Base-by-base conservation (phyloP, 768 basidiomycete genomes). In the Podaxis rugospora region DNA sequence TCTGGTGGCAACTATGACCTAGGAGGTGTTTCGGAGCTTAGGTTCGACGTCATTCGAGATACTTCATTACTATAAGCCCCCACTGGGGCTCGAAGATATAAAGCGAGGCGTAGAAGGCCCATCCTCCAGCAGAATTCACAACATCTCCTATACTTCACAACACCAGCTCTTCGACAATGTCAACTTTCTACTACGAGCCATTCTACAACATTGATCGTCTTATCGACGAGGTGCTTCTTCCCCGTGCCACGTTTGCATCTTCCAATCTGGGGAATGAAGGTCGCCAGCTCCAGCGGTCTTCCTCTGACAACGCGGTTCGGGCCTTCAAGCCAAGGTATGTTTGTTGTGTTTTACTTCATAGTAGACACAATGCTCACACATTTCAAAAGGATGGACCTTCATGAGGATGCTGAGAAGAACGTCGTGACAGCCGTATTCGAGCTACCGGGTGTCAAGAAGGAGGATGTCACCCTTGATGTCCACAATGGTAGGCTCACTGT, bases 351-450 rank as follows among this genome's bases (percentile, higher is more conserved):
- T 66, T 16, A 18, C 25, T 49, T 6, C 50, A 56, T 3, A 62
- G 64, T 6, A 50, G 37, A 5, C 21, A 40, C 28, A 57, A 53
- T 40, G 47, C 53, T 13, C 58, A 63, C 42, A 63, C 42, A 44
- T 18, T 18, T 52, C 39, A 5, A 54, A 63, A 85, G 84, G 64
- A 80, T 86, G 78, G 82, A 85, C 63, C 70, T 85, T 11, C 79
- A 82, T 65, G 83, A 86, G 65, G 72, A 83, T 60, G 50, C 65
- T 0, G 74, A 80, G 21, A 71, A 68, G 23, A 83, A 83, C 65
- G 66, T 72, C 39, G 79, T 86, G 40, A 82, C 80, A 0, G 84
- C 84, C 44, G 69, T 75, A 5, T 84, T 87, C 66, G 85, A 87
- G 64, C 71, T 87, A 5, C 85, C 86, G 0, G 85, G 85, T 18